Evolutionary conservation across 306 rosid species (phyloP), one percentile per base, ranked within the genome.

Genomic region (Hippophae gyantsensis): DNA sequence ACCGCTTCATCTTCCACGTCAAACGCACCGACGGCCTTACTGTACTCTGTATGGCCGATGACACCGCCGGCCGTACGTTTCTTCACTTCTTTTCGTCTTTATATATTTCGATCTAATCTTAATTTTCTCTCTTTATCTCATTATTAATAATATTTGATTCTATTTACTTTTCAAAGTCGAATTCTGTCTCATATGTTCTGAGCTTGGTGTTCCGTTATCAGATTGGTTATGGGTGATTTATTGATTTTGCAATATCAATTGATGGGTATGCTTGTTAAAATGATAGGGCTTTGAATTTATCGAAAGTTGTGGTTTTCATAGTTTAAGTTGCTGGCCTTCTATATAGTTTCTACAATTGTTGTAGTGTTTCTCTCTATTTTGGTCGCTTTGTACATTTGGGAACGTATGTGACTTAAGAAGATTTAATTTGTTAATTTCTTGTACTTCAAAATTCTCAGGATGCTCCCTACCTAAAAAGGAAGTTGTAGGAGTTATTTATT

Each of bases 11-110:
- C 69, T 93, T 93, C 65, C 99, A 93, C 68, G 85, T 88, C 32
- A 89, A 86, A 65, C 92, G 99, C 64, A 88, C 99, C 78, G 99
- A 93, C 27, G 99, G 95, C 49, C 99, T 93, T 68, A 86, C 99
- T 69, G 95, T 88, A 62, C 97, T 93, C 73, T 93, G 99, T 68
- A 86, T 93, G 94, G 97, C 99, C 66, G 97, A 93, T 65, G 99
- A 93, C 43, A 67, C 78, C 62, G 88, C 88, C 62, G 99, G 97
- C 58, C 71, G 97, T 89, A 48, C 55, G 89, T 68, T 11, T 55
- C 45, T 7, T 18, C 2, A 10, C 8, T 9, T n/a, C 9, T 43
- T 40, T 48, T 9, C 0, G 1, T 13, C 52, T 10, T 10, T 14
- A 18, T 38, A 47, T 7, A 18, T 18, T 1, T 18, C 23, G 23